Percentiles rank a stretch among this genome's conserved stretches.
Conservation (phyloP, 1,284 basidiomycete species). For the Kwoniella shivajii region DNA sequence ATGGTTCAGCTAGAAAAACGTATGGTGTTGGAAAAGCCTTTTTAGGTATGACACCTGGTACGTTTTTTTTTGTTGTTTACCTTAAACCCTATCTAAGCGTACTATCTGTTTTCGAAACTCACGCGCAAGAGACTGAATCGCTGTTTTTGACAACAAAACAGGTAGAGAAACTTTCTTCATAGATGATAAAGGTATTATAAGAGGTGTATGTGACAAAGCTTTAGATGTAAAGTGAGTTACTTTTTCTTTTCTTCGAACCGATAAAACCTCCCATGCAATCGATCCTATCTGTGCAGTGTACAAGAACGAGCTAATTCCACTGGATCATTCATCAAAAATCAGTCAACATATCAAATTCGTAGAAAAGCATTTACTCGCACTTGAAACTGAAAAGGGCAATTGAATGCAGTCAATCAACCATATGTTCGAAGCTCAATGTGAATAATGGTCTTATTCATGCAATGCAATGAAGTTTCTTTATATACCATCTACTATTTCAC, state of each 20-base stretch:
- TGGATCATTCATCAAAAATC: no score
- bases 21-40: conserved; percentile 68
- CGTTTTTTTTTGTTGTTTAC: conserved; percentile 6
- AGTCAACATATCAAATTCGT: conserved; percentile 71
- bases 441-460: background rate
- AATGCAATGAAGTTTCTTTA: conserved; percentile 14
- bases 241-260: no score
- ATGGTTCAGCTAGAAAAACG: conserved; percentile 64
- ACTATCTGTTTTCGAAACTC: background rate
- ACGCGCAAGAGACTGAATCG: background rate
- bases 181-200: conserved; percentile 67
- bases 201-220: conserved; percentile 55
- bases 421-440: no score
- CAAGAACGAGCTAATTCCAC: no score
- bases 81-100: background rate
- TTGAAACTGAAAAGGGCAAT: conserved; percentile 14
- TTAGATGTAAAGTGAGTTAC: conserved; percentile 25
- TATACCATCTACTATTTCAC: conserved; percentile 39
- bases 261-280: no score
- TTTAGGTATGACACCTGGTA: conserved; percentile 63
- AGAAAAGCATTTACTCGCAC: conserved; percentile 59
- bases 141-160: background rate
- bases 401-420: no score
- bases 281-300: no score
- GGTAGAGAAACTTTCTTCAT: conserved; percentile 74